These are phyloP conservation scores for Crithidia brevicula DNA, from an alignment of 208 protist species.

Conservation along the genomic window DNA sequence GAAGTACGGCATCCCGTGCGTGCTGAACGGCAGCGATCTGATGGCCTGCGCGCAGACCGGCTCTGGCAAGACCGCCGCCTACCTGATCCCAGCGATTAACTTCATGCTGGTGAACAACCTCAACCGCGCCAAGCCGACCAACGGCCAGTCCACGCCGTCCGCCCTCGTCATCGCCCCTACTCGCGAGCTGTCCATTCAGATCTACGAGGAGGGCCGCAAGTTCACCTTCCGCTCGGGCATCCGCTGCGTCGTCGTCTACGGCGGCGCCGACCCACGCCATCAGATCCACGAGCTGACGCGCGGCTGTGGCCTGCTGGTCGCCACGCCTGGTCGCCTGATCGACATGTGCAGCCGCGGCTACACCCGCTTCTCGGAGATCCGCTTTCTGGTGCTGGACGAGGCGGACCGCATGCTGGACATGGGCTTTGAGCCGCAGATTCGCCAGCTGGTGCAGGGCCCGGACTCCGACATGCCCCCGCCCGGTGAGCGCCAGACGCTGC, in stretches of 20 bases:
- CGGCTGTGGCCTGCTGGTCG: conserved; percentile 95
- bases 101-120: conserved; percentile 82
- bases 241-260: conserved; percentile 97
- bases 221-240: conserved; percentile 96
- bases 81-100: conserved; percentile 97
- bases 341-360: conserved; percentile 89
- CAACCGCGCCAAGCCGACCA: conserved; percentile 43
- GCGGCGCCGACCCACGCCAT: conserved; percentile 94
- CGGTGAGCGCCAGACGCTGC: conserved; percentile 98
- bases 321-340: conserved; percentile 91
- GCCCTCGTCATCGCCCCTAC: conserved; percentile 97
- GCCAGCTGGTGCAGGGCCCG: conserved; percentile 96
- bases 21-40: conserved; percentile 93
- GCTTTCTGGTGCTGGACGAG: conserved; percentile 98
- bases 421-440: conserved; percentile 99
- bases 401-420: conserved; percentile 99
- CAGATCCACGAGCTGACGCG: conserved; percentile 97
- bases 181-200: conserved; percentile 97
- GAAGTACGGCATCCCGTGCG: conserved; percentile 97
- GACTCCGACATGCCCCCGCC: conserved; percentile 95
- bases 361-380: conserved; percentile 89
- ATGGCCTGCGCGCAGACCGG: conserved; percentile 99
- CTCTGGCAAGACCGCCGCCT: conserved; percentile 99
- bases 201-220: conserved; percentile 97
- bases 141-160: conserved; percentile 83